Evolutionary conservation across 768 basidiomycete genomes (phyloP).

Genomic region (Rhizopogon roseolus): DNA sequence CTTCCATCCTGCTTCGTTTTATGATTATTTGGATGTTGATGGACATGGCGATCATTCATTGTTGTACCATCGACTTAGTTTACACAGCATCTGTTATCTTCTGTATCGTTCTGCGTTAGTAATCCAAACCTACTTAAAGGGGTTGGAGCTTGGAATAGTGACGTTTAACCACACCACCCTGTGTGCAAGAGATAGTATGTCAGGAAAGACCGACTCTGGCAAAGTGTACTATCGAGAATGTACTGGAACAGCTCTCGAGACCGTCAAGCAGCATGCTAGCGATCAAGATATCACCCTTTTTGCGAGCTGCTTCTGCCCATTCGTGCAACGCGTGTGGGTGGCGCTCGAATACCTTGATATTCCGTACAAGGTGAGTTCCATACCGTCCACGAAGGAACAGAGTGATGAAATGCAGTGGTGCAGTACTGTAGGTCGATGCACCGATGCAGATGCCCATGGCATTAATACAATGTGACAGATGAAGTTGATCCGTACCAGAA

Average conservation of each 20-base stretch:
- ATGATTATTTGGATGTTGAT: not conserved
- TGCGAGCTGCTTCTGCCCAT: constrained; percentile 73
- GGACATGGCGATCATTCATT: no score
- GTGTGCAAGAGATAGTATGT: no score
- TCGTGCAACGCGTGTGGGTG: constrained; percentile 80
- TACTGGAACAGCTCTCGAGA: constrained; percentile 51
- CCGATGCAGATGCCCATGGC: not conserved
- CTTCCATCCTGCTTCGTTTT: not conserved
- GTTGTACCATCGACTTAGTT: no score
- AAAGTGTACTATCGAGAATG: constrained; percentile 36
- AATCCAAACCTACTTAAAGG: not conserved
- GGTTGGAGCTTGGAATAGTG: no score
- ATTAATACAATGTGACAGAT: constrained; percentile 33
- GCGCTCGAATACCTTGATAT: constrained; percentile 66
- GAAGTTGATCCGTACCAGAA: constrained; percentile 85
- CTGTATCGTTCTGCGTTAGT: not conserved
- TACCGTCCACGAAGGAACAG: not conserved
- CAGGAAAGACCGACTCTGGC: constrained; percentile 26
- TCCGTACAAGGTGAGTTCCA: constrained; percentile 55
- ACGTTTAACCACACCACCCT: no score
- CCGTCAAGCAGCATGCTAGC: constrained; percentile 42
- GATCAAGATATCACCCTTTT: constrained; percentile 62
- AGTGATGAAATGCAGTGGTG: not conserved
- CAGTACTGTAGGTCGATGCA: constrained; percentile 34
- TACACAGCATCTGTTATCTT: not conserved